Evolutionary conservation across 306 rosid species (phyloP).

Genomic region (Cucumis melo): DNA sequence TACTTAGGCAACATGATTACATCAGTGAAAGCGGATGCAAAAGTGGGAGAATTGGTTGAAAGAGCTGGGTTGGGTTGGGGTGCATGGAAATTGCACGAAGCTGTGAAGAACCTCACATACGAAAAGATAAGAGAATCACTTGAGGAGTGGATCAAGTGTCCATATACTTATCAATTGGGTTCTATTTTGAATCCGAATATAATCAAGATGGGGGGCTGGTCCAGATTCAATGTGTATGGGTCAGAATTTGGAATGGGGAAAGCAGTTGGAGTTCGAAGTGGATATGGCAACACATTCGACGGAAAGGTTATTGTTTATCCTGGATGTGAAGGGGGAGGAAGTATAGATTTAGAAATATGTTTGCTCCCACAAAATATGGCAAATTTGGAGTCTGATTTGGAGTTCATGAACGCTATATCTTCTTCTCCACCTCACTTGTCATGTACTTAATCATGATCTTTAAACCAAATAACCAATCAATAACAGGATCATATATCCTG

Average conservation of each 20-base stretch:
- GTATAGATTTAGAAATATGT: slow-evolving; percentile 42
- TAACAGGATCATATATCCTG: too few species aligned
- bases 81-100: slow-evolving; percentile 32
- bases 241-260: slow-evolving; percentile 68
- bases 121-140: background rate
- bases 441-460: too few species aligned
- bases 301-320: slow-evolving; percentile 33
- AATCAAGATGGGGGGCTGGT: slow-evolving; percentile 20
- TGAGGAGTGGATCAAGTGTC: slow-evolving; percentile 23
- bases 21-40: background rate
- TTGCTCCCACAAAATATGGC: slow-evolving; percentile 26
- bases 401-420: slow-evolving; percentile 19
- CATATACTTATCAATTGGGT: background rate
- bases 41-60: slow-evolving; percentile 24
- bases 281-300: slow-evolving; percentile 31
- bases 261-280: slow-evolving; percentile 33
- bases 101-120: slow-evolving; percentile 16
- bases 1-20: slow-evolving; percentile 36
- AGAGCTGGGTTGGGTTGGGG: slow-evolving; percentile 41
- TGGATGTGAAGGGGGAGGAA: slow-evolving; percentile 31
- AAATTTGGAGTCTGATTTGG: slow-evolving; percentile 29
- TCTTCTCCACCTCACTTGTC: background rate
- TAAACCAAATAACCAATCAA: too few species aligned
- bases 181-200: background rate
- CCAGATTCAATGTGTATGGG: slow-evolving; percentile 43